phyloP scores from a whole-genome alignment of 106 monocot species.

The Dioscorea zingiberensis region DNA sequence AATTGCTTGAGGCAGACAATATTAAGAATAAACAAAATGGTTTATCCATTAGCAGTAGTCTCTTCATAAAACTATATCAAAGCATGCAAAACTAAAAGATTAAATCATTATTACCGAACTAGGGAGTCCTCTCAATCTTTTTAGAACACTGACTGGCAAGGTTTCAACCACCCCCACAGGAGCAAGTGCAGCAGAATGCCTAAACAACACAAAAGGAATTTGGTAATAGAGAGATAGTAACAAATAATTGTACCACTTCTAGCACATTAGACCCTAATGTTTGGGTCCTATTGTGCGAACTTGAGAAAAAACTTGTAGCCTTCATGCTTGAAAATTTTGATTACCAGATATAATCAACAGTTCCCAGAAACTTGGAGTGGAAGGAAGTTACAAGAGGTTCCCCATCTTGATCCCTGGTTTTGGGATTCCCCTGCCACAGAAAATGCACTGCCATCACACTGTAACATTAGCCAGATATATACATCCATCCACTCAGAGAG shows the following conservation, averaged over 20 bases:
- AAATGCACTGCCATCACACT: too few relatives aligned
- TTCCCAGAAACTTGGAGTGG: conserved; percentile 63
- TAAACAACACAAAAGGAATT: conserved; percentile 1
- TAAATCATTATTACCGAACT: conserved; percentile 25
- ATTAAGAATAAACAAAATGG: neutral
- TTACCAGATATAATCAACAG: conserved; percentile 69
- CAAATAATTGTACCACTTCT: neutral
- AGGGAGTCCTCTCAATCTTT: conserved; percentile 43
- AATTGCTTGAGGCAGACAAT: neutral
- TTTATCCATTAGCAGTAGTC: neutral
- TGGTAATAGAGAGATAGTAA: conserved; percentile 6
- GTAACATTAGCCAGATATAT: too few relatives aligned
- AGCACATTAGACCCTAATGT: too few relatives aligned
- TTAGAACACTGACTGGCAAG: conserved; percentile 28
- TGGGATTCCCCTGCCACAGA: conserved; percentile 19
- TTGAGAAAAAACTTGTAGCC: neutral
- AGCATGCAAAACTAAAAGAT: neutral
- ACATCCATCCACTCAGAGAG: too few relatives aligned
- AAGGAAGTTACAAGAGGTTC: conserved; percentile 59
- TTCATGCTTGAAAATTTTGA: neutral
- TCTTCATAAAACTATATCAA: neutral
- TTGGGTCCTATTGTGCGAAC: too few relatives aligned
- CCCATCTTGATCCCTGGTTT: conserved; percentile 35
- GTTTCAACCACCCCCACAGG: conserved; percentile 55
- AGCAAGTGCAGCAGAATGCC: conserved; percentile 51